These are phyloP conservation scores for Tulasnella calospora DNA, from an alignment of 768 basidiomycete species.

Conservation along the genomic window DNA sequence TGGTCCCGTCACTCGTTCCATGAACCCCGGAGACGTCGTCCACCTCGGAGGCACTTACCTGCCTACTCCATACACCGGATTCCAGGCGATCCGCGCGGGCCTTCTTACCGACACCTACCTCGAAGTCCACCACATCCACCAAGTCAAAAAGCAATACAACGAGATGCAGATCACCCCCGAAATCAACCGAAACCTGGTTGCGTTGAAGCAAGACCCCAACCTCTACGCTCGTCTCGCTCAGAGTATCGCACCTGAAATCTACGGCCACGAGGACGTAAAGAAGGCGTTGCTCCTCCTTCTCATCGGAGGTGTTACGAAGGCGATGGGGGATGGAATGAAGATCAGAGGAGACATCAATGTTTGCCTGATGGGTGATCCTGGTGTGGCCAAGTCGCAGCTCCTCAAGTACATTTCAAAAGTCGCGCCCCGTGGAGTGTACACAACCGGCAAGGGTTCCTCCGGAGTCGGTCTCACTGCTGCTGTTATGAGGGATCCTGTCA, in stretches of 20 bases:
- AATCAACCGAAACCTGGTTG: constrained; percentile 62
- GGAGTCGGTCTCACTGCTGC: constrained; percentile 98
- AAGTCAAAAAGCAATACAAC: constrained; percentile 95
- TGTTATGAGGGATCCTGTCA: constrained; percentile 98
- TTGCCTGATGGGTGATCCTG: constrained; percentile 98
- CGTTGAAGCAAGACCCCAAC: constrained; percentile 67
- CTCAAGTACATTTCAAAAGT: constrained; percentile 98
- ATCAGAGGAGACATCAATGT: constrained; percentile 97
- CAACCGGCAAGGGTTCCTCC: constrained; percentile 96
- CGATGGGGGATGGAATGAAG: constrained; percentile 95
- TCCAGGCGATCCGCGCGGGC: constrained; percentile 93
- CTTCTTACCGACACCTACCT: constrained; percentile 96
- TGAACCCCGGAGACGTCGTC: constrained; percentile 95
- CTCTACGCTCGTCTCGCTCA: constrained; percentile 83
- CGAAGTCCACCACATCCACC: constrained; percentile 83
- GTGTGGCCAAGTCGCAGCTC: constrained; percentile 96
- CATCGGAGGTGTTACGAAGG: constrained; percentile 94
- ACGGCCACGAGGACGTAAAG: constrained; percentile 95
- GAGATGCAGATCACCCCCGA: constrained; percentile 90
- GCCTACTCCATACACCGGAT: constrained; percentile 95
- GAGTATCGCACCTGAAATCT: constrained; percentile 97
- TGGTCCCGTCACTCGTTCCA: constrained; percentile 78
- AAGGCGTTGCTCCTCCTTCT: constrained; percentile 88
- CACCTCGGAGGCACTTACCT: constrained; percentile 96
- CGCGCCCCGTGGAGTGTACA: constrained; percentile 95